A percentile compares a stretch with the other conserved stretches of the same genome.
Conservation (phyloP, 2,329 filamentous ascomycete species). For the Nectriaceae sp. region DNA sequence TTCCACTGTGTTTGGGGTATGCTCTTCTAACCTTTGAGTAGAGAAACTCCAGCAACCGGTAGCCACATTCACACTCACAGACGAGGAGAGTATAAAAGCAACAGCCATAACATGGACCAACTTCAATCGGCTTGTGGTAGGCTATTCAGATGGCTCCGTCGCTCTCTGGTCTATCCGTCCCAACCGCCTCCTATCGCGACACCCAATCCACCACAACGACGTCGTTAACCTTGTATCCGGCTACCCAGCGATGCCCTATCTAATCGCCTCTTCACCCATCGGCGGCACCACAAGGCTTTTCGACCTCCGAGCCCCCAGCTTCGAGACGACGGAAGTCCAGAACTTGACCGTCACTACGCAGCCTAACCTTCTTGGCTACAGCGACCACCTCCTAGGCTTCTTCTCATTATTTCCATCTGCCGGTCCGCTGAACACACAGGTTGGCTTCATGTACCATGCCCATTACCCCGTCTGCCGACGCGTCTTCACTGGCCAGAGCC, state of each 20-base stretch:
- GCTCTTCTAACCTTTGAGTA: conserved; percentile 32
- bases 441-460: conserved; percentile 55
- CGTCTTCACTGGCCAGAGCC: conserved; percentile 52
- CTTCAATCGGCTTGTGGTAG: conserved; percentile 55
- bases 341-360: conserved; percentile 53
- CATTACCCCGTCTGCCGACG: conserved; percentile 56
- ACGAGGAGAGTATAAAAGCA: conserved; percentile 50
- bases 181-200: conserved; percentile 49
- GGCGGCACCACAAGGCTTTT: conserved; percentile 55
- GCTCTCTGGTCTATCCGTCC: conserved; percentile 59
- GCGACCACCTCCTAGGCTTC: conserved; percentile 57
- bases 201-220: conserved; percentile 54
- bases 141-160: conserved; percentile 58
- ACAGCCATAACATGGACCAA: conserved; percentile 58
- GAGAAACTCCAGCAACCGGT: conserved; percentile 48
- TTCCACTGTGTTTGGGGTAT: not conserved
- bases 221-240: conserved; percentile 57
- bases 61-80: conserved; percentile 44
- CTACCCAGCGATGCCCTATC: conserved; percentile 57
- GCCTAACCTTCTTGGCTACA: conserved; percentile 55
- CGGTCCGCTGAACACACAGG: conserved; percentile 52
- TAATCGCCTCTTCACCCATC: conserved; percentile 57
- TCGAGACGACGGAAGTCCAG: conserved; percentile 55
- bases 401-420: conserved; percentile 54
- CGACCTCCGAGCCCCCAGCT: conserved; percentile 54